These are phyloP conservation scores for Barbarea vulgaris DNA, from an alignment of 345 rosid genomes.

Conservation along the genomic window DNA sequence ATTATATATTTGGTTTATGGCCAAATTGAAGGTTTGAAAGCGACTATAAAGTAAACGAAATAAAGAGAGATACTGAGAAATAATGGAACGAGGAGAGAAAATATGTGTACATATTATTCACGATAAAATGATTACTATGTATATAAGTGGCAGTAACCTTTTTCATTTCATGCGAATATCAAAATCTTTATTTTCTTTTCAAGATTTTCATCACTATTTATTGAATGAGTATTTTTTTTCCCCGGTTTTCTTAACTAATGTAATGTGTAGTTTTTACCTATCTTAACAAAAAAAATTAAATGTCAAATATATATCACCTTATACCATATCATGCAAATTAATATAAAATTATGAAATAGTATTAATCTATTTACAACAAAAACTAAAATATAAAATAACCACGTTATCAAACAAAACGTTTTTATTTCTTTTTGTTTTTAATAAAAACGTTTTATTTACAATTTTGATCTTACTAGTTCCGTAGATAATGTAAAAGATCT, in stretches of 20 bases:
- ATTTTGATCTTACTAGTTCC: background rate
- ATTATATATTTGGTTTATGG: constrained; percentile 27
- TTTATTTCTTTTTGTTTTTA: too few species aligned
- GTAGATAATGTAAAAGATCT: background rate
- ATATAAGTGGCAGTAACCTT: background rate
- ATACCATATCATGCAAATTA: background rate
- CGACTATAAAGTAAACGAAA: constrained; percentile 27
- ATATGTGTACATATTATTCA: constrained; percentile 9
- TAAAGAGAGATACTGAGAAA: constrained; percentile 20
- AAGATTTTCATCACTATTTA: background rate
- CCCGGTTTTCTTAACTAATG: background rate
- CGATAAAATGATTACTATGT: constrained; percentile 5
- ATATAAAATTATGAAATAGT: background rate
- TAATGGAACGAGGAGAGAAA: constrained; percentile 22
- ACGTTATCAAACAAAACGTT: background rate
- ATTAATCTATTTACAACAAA: background rate
- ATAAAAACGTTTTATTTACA: too few species aligned
- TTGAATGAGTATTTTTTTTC: background rate
- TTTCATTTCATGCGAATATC: constrained; percentile 11
- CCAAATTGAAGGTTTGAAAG: constrained; percentile 14
- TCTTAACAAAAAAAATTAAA: background rate
- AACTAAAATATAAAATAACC: background rate
- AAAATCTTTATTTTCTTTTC: background rate
- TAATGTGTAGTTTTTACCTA: background rate
- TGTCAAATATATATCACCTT: background rate